Evolutionary conservation across 2,329 filamentous ascomycete species (phyloP), one percentile per base, ranked within the genome.

Genomic region (Anthostomella pinea): DNA sequence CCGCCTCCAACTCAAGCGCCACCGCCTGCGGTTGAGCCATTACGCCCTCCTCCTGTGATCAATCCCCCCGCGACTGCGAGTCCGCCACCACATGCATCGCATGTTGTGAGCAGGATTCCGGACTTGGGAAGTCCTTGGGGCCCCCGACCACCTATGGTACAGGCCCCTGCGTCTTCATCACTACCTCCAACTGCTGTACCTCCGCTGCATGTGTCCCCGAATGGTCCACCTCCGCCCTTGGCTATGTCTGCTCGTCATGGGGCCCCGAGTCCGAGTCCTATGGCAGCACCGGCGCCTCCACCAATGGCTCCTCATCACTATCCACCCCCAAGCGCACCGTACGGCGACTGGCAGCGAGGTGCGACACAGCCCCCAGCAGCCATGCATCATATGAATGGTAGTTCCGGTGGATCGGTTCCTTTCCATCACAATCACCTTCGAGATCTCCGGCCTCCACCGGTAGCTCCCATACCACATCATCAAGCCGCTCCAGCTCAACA

Each of bases 361-460:
- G 60, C 70, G 14, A 69, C 71, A 21, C 71, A 72, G 34, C 70
- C 73, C 41, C 66, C 67, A 23, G 66, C 74, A 3, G 61, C 68
- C 22, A 56, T 68, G 18, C 67, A 69, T 35, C 68, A 75, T 26
- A 52, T 76, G 29, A 80, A 77, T 49, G 71, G 73, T 22, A 72
- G 53, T 28, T 54, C 59, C n/a, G 48, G 52, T 29, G 58, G 48
- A 7, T 48, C 54, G 14, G 39, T 38, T 38, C 38, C 56, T 5
- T 48, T 58, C 13, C 57, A 56, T 27, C 53, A 54, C 32, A 59
- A 55, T 33, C 47, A 61, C 22, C 56, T 72, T 13, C 64, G 69
- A 10, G 60, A 70, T 15, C 65, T 78, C 11, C 69, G 73, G 7
- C 74, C 74, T 3, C 73, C 73, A 17, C 65, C 71, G 5, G 60